Evolutionary conservation across 2,329 filamentous ascomycete genomes (phyloP).

Genomic region (Gnomoniopsis sp.): DNA sequence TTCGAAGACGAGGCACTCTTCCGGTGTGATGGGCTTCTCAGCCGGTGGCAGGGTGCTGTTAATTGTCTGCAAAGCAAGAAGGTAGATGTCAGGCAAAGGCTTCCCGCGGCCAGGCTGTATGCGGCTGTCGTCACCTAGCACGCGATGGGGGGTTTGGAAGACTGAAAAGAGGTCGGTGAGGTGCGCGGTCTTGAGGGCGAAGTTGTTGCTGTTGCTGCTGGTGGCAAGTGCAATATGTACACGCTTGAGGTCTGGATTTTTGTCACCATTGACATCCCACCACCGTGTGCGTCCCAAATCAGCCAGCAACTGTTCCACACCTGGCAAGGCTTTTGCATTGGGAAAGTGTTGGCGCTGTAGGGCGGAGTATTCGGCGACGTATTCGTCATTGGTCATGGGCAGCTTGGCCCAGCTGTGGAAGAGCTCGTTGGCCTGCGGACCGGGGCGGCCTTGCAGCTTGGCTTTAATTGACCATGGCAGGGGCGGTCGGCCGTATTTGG

Average conservation of each 20-base stretch:
- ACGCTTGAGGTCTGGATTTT: slow-evolving; percentile 26
- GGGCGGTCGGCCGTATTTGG: slow-evolving; percentile 66
- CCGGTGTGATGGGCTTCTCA: slow-evolving; percentile 65
- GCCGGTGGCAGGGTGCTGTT: slow-evolving; percentile 68
- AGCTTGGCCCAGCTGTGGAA: slow-evolving; percentile 80
- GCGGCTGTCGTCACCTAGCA: slow-evolving; percentile 81
- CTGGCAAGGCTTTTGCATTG: slow-evolving; percentile 70
- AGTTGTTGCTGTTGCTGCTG: slow-evolving; percentile 70
- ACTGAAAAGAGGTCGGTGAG: slow-evolving; percentile 56
- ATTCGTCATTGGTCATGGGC: slow-evolving; percentile 70
- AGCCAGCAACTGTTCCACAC: slow-evolving; percentile 66
- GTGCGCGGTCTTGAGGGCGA: slow-evolving; percentile 69
- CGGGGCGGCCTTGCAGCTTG: slow-evolving; percentile 64
- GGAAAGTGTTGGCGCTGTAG: slow-evolving; percentile 74
- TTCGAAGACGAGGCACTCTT: slow-evolving; percentile 94
- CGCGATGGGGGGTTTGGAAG: slow-evolving; percentile 67
- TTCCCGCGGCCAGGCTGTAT: slow-evolving; percentile 82
- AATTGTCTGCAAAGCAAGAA: slow-evolving; percentile 79
- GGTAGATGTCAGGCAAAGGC: slow-evolving; percentile 90
- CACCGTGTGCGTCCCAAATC: slow-evolving; percentile 53
- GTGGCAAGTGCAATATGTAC: slow-evolving; percentile 86
- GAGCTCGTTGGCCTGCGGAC: slow-evolving; percentile 49
- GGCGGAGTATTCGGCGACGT: slow-evolving; percentile 52
- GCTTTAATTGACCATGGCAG: slow-evolving; percentile 97
- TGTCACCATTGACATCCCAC: slow-evolving; percentile 37